Evolutionary conservation across 2,329 filamentous ascomycete species (phyloP).

Genomic region (Gliomastix tumulicola): DNA sequence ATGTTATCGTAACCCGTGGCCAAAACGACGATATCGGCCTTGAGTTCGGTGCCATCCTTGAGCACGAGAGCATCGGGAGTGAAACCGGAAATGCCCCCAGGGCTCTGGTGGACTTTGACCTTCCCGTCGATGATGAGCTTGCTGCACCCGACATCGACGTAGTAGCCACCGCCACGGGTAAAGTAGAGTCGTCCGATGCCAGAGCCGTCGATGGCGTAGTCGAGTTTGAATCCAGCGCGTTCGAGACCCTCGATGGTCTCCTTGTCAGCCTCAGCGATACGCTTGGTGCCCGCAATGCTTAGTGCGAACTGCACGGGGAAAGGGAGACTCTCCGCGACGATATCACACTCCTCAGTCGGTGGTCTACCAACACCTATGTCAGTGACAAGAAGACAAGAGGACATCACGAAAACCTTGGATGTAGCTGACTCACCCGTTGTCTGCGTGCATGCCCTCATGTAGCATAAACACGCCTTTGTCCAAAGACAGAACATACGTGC

Average conservation of each 20-base stretch:
- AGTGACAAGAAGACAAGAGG: not conserved
- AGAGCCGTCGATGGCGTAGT: slow-evolving; percentile 46
- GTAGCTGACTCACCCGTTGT: slow-evolving; percentile 3
- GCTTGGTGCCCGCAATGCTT: slow-evolving; percentile 26
- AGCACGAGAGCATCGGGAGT: slow-evolving; percentile 12
- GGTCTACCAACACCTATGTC: slow-evolving; percentile 15
- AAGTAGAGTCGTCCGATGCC: slow-evolving; percentile 58
- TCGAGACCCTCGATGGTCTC: slow-evolving; percentile 34
- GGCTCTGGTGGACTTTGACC: slow-evolving; percentile 5
- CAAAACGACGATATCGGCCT: slow-evolving; percentile 32
- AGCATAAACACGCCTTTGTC: slow-evolving; percentile 28
- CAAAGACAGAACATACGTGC: slow-evolving; percentile 53
- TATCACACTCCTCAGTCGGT: slow-evolving; percentile 41
- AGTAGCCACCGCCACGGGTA: slow-evolving; percentile 61
- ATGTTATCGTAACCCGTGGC: slow-evolving; percentile 35
- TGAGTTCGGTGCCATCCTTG: slow-evolving; percentile 24
- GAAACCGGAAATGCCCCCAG: slow-evolving; percentile 23
- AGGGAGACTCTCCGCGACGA: slow-evolving; percentile 36
- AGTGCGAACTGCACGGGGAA: slow-evolving; percentile 37
- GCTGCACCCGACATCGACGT: slow-evolving; percentile 61
- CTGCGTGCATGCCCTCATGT: slow-evolving; percentile 27
- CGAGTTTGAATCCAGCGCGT: slow-evolving; percentile 53
- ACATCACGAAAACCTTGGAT: not conserved
- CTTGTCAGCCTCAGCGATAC: slow-evolving; percentile 20
- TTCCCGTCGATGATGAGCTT: slow-evolving; percentile 52